Evolutionary conservation across 192 early-diverging fungal species (phyloP), one percentile per base, ranked within the genome.

Genomic region (Pecoramyces ruminantium): DNA sequence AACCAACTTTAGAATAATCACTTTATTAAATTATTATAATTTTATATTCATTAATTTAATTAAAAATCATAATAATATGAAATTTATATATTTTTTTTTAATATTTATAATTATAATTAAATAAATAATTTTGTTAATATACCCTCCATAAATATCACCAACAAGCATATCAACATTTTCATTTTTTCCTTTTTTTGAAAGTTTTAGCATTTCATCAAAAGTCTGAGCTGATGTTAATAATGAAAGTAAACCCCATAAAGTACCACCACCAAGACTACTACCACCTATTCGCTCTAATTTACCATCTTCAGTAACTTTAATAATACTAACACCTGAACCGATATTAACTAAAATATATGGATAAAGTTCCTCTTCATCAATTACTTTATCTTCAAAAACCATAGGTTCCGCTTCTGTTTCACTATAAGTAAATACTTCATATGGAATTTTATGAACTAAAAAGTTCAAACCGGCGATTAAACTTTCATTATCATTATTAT

Each of bases 121-220:
- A n/a, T n/a, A n/a, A n/a, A n/a, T n/a, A n/a, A n/a, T n/a, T n/a
- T n/a, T n/a, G n/a, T n/a, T n/a, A 78, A 28, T 67, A 38, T 28
- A 84, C 40, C 85, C 86, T 17, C 88, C 88, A 77, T 98, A 98
- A 81, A 98, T 98, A 84, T 98, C 97, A 80, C 96, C 97, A 9
- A 98, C 94, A 80, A 94, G 84, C 89, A 95, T 90, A 80, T 93
- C 90, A 0, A 98, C 95, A 83, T 93, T 93, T 28, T 89, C 90
- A 87, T 98, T 97, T 85, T 99, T 95, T 30, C 97, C 97, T 27
- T 86, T 82, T 85, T 97, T 94, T 28, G 94, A 93, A 79, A 94
- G 87, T 82, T 94, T 95, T 81, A 95, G 83, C 89, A 90, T 90
- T 79, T 91, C 90, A 85, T 97, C 96, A 82, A 96, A 98, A 30